phyloP scores from a whole-genome alignment of 140 eudicot species.

The Ambrosia hybrid region DNA sequence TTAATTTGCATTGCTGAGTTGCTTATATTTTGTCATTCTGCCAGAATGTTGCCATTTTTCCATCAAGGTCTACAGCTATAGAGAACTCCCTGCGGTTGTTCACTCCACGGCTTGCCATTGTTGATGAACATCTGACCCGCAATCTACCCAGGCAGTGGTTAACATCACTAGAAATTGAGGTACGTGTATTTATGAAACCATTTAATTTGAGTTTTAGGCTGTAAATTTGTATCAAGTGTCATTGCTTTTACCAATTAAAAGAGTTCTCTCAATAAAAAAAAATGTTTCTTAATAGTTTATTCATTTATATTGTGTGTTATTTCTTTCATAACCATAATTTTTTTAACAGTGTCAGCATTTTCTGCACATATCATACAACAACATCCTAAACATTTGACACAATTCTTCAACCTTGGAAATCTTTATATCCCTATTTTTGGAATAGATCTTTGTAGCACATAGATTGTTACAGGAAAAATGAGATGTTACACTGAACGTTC shows the following conservation, averaged over 20 bases:
- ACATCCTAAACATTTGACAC: too few relatives aligned
- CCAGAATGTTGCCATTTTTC: constrained; percentile 90
- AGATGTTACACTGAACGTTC: background rate
- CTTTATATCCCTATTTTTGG: background rate
- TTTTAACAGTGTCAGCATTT: too few relatives aligned
- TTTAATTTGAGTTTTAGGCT: background rate
- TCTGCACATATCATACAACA: too few relatives aligned
- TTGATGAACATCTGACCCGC: constrained; percentile 78
- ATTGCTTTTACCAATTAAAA: too few relatives aligned
- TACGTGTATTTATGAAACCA: constrained; percentile 21
- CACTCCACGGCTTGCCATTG: constrained; percentile 90
- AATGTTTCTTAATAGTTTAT: too few relatives aligned
- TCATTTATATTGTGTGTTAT: too few relatives aligned
- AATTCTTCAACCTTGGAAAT: too few relatives aligned
- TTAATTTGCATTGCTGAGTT: constrained; percentile 27
- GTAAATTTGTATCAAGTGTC: too few relatives aligned
- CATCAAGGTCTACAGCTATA: constrained; percentile 91
- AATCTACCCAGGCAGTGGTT: constrained; percentile 84
- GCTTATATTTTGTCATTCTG: constrained; percentile 6
- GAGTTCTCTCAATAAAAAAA: too few relatives aligned
- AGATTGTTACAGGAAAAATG: background rate
- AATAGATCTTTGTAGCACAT: background rate
- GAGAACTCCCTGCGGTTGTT: constrained; percentile 80
- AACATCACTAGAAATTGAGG: constrained; percentile 82
- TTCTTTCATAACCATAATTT: too few relatives aligned